Base-by-base conservation (phyloP, 495 filamentous ascomycete species). In the Penicillium ucsense region DNA sequence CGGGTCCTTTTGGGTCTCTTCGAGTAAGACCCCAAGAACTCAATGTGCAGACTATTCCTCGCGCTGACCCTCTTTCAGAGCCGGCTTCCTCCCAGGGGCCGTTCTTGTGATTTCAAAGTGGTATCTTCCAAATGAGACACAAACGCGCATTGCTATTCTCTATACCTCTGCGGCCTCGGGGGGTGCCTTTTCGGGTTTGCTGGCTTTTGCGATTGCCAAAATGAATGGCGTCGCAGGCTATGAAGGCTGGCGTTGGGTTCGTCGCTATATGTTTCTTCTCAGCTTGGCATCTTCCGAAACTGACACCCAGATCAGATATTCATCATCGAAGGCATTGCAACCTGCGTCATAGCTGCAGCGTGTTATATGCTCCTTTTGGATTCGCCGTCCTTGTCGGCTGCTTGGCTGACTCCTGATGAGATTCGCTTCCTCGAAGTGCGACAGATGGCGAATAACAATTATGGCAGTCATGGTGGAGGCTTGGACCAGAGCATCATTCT, bases 31-130 rank as follows among this genome's bases (percentile, higher is more conserved):
- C 31, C 11, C 4, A n/a, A 8, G 8, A 20, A 20, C 5, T 8
- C 8, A 8, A 8, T 6, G 3, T 43, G 28, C 28, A 31, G 8
- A 9, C 8, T 36, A 3, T 36, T 36, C 6, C 3, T 5, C 30
- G 8, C 10, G 4, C 20, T 46, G 11, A 41, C 12, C n/a, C n/a
- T 6, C 35, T 32, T 41, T n/a, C 30, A 52, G 50, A 39, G 47
- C 57, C 43, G 71, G 85, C 8, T 65, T 88, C 20, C 84, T 82
- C 53, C 83, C 85, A 0, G 85, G 81, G 4, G 76, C 82, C 31
- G 77, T 81, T 1, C 84, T 83, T 51, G 77, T 85, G 49, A 70
- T 84, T 27, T 84, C 82, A 0, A 81, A 79, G 59, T 88, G 84
- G 84, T 86, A 85, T 53, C 63, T 70, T 37, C 62, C 78, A 4